Evolutionary conservation across 1,139 yeast species (phyloP).

Genomic region (Eremothecium sinecaudum): DNA sequence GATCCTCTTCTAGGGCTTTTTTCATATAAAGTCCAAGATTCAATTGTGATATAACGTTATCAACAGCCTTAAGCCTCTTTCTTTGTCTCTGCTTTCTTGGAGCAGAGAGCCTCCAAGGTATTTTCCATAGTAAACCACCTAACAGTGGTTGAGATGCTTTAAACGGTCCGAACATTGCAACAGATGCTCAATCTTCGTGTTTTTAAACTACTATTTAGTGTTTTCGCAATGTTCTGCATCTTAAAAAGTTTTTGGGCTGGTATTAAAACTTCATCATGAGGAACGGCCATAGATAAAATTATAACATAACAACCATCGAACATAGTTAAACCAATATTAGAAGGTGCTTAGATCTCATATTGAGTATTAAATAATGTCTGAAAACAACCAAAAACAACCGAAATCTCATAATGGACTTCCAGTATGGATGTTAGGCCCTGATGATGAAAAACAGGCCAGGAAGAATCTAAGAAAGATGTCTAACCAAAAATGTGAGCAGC

Average conservation of each 20-base stretch:
- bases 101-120: conserved; percentile 67
- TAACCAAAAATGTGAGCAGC: conserved; percentile 60
- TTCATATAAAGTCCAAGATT: conserved; percentile 46
- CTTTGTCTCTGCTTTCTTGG: conserved; percentile 80
- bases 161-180: conserved; percentile 74
- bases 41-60: conserved; percentile 62
- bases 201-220: too few species aligned
- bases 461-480: conserved; percentile 70
- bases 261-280: too few species aligned
- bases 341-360: too few species aligned
- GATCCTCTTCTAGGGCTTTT: conserved; percentile 32
- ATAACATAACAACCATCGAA: too few species aligned
- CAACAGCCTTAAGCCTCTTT: conserved; percentile 71
- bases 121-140: conserved; percentile 86
- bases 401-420: too few species aligned
- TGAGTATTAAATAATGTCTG: too few species aligned
- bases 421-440: conserved; percentile 76
- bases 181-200: too few species aligned
- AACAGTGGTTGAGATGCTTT: conserved; percentile 50
- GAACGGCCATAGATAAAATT: too few species aligned
- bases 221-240: too few species aligned
- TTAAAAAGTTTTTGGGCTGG: too few species aligned
- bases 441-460: conserved; percentile 74
- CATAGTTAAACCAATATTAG: too few species aligned
- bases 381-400: too few species aligned